phyloP scores from a whole-genome alignment of 208 protist species.

The Leishmania martiniquensis region DNA sequence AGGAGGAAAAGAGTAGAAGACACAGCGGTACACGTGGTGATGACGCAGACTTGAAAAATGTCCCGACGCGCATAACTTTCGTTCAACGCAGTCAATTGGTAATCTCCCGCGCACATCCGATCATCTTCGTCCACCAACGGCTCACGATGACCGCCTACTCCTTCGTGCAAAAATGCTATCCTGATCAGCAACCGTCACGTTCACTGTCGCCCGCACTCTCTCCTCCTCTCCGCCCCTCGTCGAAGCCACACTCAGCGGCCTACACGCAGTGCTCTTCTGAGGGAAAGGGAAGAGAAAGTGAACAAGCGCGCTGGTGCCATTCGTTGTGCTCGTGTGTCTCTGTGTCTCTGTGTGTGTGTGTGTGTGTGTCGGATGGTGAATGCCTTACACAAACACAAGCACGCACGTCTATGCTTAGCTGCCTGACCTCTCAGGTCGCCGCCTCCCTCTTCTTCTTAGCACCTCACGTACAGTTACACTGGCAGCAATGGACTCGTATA shows the following conservation, averaged over 20 bases:
- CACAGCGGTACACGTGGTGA: neutral
- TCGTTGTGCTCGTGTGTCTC: no score
- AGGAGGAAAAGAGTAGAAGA: neutral
- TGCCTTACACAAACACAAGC: no score
- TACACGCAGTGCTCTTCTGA: neutral
- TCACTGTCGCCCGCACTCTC: neutral
- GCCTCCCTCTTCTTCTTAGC: neutral
- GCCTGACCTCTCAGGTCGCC: neutral
- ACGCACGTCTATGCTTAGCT: neutral
- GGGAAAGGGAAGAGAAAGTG: neutral
- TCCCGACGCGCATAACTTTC: no score
- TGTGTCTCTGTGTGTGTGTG: neutral
- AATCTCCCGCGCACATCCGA: no score
- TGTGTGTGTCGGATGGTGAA: neutral
- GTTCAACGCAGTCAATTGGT: no score
- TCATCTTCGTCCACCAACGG: neutral
- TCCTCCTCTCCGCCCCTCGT: neutral
- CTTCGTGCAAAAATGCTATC: neutral
- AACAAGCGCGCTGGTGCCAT: no score
- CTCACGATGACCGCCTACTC: neutral
- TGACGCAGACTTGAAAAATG: no score
- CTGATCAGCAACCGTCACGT: neutral
- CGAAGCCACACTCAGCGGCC: neutral
- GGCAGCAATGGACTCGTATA: conserved; percentile 75
- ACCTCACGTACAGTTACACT: neutral